phyloP scores from a whole-genome alignment of 2,329 filamentous ascomycete species.

The Fusarium coffeatum region DNA sequence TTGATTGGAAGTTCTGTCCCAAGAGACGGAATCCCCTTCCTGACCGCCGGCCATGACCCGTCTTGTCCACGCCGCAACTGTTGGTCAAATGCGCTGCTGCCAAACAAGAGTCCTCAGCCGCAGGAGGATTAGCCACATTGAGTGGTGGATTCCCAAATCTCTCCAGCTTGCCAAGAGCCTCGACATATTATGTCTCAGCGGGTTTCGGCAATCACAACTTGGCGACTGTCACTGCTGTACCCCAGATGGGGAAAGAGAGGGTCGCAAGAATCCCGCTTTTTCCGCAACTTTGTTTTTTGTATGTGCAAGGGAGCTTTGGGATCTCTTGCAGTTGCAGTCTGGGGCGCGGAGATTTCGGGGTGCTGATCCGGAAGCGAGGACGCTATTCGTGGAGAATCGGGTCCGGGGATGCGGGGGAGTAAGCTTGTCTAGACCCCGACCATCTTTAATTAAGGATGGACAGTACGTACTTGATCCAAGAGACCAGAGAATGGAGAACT shows the following conservation, averaged over 20 bases:
- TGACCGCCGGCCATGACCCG: slow-evolving; percentile 2
- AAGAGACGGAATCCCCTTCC: slow-evolving; percentile 14
- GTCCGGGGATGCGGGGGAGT: slow-evolving; percentile 32
- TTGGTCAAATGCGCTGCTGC: slow-evolving; percentile 11
- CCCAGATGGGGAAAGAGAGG: slow-evolving; percentile 15
- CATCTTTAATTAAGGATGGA: neutral
- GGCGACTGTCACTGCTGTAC: slow-evolving; percentile 2
- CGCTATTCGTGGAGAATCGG: slow-evolving; percentile 36
- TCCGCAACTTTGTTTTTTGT: slow-evolving; percentile 21
- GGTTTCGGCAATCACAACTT: neutral
- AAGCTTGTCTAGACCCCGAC: slow-evolving; percentile 13
- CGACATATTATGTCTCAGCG: neutral
- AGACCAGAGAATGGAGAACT: neutral
- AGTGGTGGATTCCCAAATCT: neutral
- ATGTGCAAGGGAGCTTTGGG: neutral
- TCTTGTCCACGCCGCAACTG: neutral
- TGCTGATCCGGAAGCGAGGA: slow-evolving; percentile 18
- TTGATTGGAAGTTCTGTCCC: neutral
- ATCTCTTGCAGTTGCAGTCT: neutral
- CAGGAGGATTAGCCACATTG: slow-evolving; percentile 2
- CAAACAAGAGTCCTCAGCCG: slow-evolving; percentile 5
- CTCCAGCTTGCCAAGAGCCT: neutral
- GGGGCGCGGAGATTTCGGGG: slow-evolving; percentile 29
- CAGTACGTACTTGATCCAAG: neutral
- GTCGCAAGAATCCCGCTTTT: slow-evolving; percentile 28